Evolutionary conservation across 2,329 filamentous ascomycete genomes (phyloP), one percentile per base, ranked within the genome.

Genomic region (Microcyclosporella mali): DNA sequence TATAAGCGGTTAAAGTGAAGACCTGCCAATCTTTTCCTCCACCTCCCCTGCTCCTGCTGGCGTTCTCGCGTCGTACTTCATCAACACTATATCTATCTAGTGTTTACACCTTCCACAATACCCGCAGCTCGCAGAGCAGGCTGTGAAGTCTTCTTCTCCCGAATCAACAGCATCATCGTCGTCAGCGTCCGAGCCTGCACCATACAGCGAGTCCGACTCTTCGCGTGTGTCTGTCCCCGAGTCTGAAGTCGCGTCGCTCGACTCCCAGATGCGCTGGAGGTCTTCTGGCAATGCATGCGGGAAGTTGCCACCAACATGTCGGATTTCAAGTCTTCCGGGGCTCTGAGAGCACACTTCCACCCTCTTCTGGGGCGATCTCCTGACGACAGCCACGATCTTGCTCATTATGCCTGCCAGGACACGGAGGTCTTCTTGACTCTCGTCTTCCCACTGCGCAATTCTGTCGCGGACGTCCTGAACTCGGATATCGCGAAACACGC

Each of bases 401-500:
- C 53, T 27, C 3, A 70, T 46, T 1, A 69, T 47, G 7, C 21
- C 39, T 3, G 49, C 46, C 4, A 70, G 52, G 14, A 52, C 49
- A 1, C 43, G 30, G 6, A 69, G 56, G 1, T 45, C 51, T 4
- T 49, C 40, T 12, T 60, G 37, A 11, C 74, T 66, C 1, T 64
- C 52, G 6, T 43, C 41, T 45, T 74, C 70, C 72, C 72, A 77
- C 2, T 53, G 35, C 9, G 56, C 34, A 0, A 74, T 41, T 4
- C 65, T 55, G 8, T 59, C 32, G 1, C 55, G 53, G n/a, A 70
- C 56, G 43, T 73, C 55, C 12, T 56, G 52, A 6, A 70, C 56
- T n/a, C 47, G 53, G 29, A 72, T 64, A 11, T 71, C 59, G 37
- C 66, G 40, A 51, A 78, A 78, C 0, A 63, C 27, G 4, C 66